Conservation (phyloP, 495 filamentous ascomycete genomes). For the Terfezia claveryi region DNA sequence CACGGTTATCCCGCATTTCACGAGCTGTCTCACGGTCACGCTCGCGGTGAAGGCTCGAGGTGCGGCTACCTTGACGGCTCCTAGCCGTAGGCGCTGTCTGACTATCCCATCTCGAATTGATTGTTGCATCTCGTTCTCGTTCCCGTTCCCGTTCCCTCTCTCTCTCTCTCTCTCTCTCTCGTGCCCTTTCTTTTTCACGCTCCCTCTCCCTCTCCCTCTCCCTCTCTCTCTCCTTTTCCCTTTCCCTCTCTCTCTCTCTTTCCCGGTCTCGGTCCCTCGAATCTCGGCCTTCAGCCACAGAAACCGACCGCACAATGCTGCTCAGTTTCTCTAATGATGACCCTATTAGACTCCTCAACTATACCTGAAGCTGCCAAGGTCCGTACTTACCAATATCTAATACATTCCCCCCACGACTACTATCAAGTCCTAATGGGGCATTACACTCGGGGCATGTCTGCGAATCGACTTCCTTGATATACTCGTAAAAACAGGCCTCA, state of each 20-base stretch:
- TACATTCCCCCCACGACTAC: conserved; percentile 85
- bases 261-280: conserved; percentile 13
- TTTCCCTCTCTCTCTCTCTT: conserved; percentile 16
- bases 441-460: conserved; percentile 92
- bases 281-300: conserved; percentile 40
- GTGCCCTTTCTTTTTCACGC: conserved; percentile 23
- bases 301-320: conserved; percentile 73
- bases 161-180: conserved; percentile 15
- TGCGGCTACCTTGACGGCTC: conserved; percentile 18
- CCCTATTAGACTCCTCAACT: too few relatives aligned
- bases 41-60: conserved; percentile 17
- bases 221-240: conserved; percentile 17
- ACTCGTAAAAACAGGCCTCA: conserved; percentile 98
- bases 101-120: conserved; percentile 8
- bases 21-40: not conserved
- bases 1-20: conserved; percentile 18
- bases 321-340: conserved; percentile 54
- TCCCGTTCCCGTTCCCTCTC: conserved; percentile 23
- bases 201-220: conserved; percentile 21
- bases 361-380: not conserved
- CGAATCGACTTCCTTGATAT: conserved; percentile 82
- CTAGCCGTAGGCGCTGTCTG: conserved; percentile 22
- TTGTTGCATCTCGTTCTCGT: conserved; percentile 10
- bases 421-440: conserved; percentile 78
- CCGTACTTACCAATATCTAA: conserved; percentile 62